Evolutionary conservation across 1,139 yeast species (phyloP).

Genomic region (Pichia sp.): DNA sequence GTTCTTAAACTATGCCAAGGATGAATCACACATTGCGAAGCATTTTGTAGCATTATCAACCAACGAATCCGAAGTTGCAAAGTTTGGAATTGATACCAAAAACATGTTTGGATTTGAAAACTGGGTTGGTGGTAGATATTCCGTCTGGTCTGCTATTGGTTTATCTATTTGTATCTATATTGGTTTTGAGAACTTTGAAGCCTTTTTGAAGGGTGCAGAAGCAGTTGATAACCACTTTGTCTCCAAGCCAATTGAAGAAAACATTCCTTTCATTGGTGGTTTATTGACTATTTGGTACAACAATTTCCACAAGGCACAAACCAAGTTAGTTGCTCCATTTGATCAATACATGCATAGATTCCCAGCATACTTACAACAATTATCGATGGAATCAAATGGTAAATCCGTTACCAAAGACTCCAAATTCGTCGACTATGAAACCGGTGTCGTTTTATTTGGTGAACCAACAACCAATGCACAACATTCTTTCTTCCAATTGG

Average conservation of each 20-base stretch:
- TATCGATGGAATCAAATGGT: slow-evolving; percentile 99
- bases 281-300: slow-evolving; percentile 94
- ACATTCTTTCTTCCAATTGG: slow-evolving; percentile 98
- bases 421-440: slow-evolving; percentile 85
- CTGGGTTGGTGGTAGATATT: slow-evolving; percentile 99
- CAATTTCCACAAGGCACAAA: slow-evolving; percentile 96
- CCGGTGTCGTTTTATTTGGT: slow-evolving; percentile 93
- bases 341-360: slow-evolving; percentile 98
- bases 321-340: slow-evolving; percentile 96
- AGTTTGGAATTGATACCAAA: slow-evolving; percentile 93
- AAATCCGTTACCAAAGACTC: slow-evolving; percentile 92
- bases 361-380: slow-evolving; percentile 98
- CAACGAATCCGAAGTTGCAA: slow-evolving; percentile 80
- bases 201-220: slow-evolving; percentile 93
- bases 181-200: slow-evolving; percentile 89
- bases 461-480: slow-evolving; percentile 99
- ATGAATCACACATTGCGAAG: slow-evolving; percentile 72
- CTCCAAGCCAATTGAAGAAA: slow-evolving; percentile 76
- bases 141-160: slow-evolving; percentile 99
- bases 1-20: slow-evolving; percentile 69
- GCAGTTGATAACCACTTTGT: slow-evolving; percentile 89
- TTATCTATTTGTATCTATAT: slow-evolving; percentile 90
- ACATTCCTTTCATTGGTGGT: slow-evolving; percentile 92
- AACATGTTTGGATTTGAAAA: slow-evolving; percentile 97
- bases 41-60: slow-evolving; percentile 97